Conservation (phyloP, 208 protist genomes). For the Strigomonas galati region DNA sequence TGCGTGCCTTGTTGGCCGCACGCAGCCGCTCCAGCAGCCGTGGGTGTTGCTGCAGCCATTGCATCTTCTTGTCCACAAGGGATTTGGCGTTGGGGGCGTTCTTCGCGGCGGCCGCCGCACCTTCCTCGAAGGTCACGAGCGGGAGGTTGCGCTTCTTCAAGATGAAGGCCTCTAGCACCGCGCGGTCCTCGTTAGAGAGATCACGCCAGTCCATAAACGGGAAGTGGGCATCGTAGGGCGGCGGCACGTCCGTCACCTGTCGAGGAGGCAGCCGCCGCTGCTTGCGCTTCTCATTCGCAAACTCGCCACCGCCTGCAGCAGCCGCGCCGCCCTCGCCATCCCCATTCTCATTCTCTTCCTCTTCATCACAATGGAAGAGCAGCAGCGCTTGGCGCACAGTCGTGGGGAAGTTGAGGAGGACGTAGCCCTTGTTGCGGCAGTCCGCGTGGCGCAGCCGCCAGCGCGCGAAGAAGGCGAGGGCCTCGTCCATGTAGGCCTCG, state of each 20-base stretch:
- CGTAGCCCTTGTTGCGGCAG: constrained; percentile 89
- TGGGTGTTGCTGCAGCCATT: no score
- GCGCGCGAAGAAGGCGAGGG: constrained; percentile 75
- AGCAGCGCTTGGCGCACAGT: constrained; percentile 81
- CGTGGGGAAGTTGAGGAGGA: constrained; percentile 83
- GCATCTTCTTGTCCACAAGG: no score
- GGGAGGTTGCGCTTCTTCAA: neutral
- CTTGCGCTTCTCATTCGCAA: constrained; percentile 14
- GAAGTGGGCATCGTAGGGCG: constrained; percentile 58
- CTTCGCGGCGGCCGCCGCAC: constrained; percentile 11
- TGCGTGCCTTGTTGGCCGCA: constrained; percentile 2
- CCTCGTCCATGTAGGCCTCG: constrained; percentile 59
- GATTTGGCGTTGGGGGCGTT: no score
- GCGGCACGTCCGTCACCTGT: constrained; percentile 26
- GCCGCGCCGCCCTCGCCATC: neutral
- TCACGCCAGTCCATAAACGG: constrained; percentile 40
- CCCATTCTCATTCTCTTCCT: constrained; percentile 19
- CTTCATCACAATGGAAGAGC: constrained; percentile 56
- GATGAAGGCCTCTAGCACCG: constrained; percentile 20
- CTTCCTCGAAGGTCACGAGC: neutral
- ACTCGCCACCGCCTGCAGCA: constrained; percentile 7
- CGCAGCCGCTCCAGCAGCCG: constrained; percentile 17
- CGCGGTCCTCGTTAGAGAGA: constrained; percentile 46
- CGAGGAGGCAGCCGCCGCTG: constrained; percentile 20
- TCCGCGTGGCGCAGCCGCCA: constrained; percentile 80